These are phyloP conservation scores for Fusarium tricinctum DNA, from an alignment of 2,329 filamentous ascomycete species.

Conservation along the genomic window DNA sequence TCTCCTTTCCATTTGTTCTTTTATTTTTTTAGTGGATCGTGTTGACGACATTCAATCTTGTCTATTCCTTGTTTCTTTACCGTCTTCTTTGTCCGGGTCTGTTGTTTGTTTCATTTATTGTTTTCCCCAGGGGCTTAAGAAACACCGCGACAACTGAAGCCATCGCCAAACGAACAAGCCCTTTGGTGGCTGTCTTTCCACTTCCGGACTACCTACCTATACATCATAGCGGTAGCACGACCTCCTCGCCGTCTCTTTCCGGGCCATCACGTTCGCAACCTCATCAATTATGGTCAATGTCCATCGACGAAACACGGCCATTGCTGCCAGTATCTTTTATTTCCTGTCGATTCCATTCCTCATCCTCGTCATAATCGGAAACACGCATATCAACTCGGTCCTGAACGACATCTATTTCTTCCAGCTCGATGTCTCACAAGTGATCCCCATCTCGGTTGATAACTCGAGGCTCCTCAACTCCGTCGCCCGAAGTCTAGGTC, in stretches of 20 bases:
- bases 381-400: slow-evolving; percentile 72
- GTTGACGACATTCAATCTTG: slow-evolving; percentile 14
- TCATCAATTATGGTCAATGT: slow-evolving; percentile 43
- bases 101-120: slow-evolving; percentile 19
- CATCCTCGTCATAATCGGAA: slow-evolving; percentile 83
- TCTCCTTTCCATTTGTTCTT: slow-evolving; percentile 17
- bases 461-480: slow-evolving; percentile 85
- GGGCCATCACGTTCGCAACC: background rate
- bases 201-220: background rate
- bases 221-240: background rate
- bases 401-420: slow-evolving; percentile 85
- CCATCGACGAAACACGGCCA: slow-evolving; percentile 70
- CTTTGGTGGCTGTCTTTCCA: slow-evolving; percentile 17
- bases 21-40: slow-evolving; percentile 21
- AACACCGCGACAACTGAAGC: slow-evolving; percentile 11
- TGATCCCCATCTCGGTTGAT: slow-evolving; percentile 80
- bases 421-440: slow-evolving; percentile 83
- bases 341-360: slow-evolving; percentile 82
- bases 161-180: slow-evolving; percentile 30
- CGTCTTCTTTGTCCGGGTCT: slow-evolving; percentile 6
- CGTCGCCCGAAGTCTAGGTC: slow-evolving; percentile 85
- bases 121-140: background rate
- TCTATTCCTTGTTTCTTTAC: slow-evolving; percentile 5
- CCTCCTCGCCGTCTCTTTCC: slow-evolving; percentile 1
- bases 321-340: slow-evolving; percentile 77